phyloP scores from a whole-genome alignment of 345 rosid species.

The Populus euphratica region DNA sequence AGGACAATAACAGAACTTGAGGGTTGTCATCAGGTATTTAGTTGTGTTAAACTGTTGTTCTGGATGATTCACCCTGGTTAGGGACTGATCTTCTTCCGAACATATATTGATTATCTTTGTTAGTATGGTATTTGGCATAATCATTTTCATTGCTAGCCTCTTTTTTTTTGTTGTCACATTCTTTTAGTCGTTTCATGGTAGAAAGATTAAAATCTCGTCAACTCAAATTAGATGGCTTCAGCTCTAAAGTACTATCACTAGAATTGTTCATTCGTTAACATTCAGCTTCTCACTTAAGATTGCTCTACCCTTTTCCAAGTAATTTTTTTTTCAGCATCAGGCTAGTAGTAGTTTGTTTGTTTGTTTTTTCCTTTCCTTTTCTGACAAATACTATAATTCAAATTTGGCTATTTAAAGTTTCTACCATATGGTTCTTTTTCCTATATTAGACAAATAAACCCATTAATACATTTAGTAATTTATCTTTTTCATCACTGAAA shows the following conservation, averaged over 20 bases:
- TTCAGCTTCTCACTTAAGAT: not conserved
- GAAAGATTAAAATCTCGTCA: no score
- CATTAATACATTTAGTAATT: not conserved
- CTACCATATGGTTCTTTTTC: not conserved
- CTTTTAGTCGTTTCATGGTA: no score
- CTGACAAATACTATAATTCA: not conserved
- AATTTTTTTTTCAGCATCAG: not conserved
- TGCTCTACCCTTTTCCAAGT: not conserved
- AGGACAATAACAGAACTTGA: slow-evolving; percentile 77
- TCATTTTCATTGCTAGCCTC: not conserved
- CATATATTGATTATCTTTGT: not conserved
- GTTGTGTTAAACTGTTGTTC: slow-evolving; percentile 1
- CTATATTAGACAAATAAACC: not conserved
- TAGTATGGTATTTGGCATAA: not conserved
- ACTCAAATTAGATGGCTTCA: no score
- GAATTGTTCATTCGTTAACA: no score
- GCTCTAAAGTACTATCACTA: not conserved
- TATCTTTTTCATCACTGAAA: not conserved
- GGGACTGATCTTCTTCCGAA: slow-evolving; percentile 3
- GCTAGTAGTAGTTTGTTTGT: not conserved
- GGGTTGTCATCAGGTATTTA: slow-evolving; percentile 70
- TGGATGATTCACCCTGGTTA: not conserved
- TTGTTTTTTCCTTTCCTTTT: not conserved
- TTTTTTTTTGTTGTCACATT: no score
- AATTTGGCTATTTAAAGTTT: not conserved